Evolutionary conservation across 2,329 filamentous ascomycete species (phyloP), one percentile per base, ranked within the genome.

Genomic region (Didymella sp.): DNA sequence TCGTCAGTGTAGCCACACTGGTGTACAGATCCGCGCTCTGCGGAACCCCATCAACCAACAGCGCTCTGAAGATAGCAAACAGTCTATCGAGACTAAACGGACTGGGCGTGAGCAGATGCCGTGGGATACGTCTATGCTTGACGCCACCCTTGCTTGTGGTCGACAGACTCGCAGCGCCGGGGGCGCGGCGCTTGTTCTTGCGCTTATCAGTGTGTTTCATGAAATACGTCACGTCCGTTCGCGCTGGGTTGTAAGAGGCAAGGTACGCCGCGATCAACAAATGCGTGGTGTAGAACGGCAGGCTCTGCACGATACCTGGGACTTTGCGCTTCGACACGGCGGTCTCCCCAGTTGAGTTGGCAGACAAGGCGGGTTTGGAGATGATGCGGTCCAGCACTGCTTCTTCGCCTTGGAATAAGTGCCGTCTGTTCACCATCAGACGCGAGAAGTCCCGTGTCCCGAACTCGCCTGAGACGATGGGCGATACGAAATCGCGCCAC

Each of bases 401-500:
- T n/a, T 79, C 76, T 69, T 93, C 90, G 65, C 90, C 85, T 67
- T 92, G 89, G 71, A 94, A 90, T 30, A 91, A 81, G 0, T 82
- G 79, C 15, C 89, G 82, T 24, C 87, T 85, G 1, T 87, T 85
- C 45, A 94, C 87, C 53, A 98, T 84, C 7, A 99, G 81, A 60
- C 90, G 89, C 13, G 90, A 88, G 76, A 97, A 97, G 69, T 97
- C 92, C 66, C 89, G 88, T 9, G 89, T 86, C 1, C 84, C 84
- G 67, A 89, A 87, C 8, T 89, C 88, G n/a, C 89, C 89, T 1
- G 87, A 85, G 1, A 88, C 77, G 22, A 98, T 84, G 0, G 94
- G 94, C 6, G 86, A 84, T 0, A 91, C 88, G 75, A 99, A 98
- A 4, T 87, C 85, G 11, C 89, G 87, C 95, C 95, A 99, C 19